Evolutionary conservation across 192 early-diverging fungal genomes (phyloP).

Genomic region (Podila epigama): DNA sequence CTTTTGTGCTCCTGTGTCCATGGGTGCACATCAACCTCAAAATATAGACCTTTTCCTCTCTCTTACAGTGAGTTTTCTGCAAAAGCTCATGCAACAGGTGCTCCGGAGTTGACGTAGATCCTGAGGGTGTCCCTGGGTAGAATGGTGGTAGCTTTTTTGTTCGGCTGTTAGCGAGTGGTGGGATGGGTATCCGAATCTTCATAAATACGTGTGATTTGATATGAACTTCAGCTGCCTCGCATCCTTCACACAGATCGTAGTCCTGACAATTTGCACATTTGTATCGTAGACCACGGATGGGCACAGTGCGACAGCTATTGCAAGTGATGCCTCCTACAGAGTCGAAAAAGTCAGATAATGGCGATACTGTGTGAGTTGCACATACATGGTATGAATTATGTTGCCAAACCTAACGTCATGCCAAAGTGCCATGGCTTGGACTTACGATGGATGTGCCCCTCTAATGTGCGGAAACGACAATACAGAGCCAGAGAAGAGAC

Average conservation of each 20-base stretch:
- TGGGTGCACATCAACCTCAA: too few species aligned
- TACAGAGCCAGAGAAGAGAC: background rate
- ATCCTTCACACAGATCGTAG: slow-evolving; percentile 91
- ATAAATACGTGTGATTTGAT: slow-evolving; percentile 83
- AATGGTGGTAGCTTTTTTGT: slow-evolving; percentile 75
- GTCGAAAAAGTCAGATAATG: background rate
- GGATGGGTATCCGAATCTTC: slow-evolving; percentile 91
- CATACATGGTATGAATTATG: slow-evolving; percentile 47
- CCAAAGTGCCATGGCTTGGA: background rate
- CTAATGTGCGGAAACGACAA: slow-evolving; percentile 15
- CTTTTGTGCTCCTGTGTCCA: too few species aligned
- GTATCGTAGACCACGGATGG: slow-evolving; percentile 90
- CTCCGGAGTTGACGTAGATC: slow-evolving; percentile 19
- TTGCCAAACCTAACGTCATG: slow-evolving; percentile 47
- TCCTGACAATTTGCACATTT: slow-evolving; percentile 95
- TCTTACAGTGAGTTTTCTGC: slow-evolving; percentile 74
- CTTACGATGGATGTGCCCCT: slow-evolving; percentile 66
- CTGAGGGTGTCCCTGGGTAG: slow-evolving; percentile 73
- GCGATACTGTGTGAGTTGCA: background rate
- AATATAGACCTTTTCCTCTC: background rate
- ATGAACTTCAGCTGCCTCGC: slow-evolving; percentile 86
- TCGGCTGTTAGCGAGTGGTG: slow-evolving; percentile 85
- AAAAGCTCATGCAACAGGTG: slow-evolving; percentile 57
- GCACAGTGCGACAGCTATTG: slow-evolving; percentile 86
- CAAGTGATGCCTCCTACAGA: slow-evolving; percentile 85